Conservation (phyloP, 2,329 filamentous ascomycete genomes). For the Zarea fungicola region DNA sequence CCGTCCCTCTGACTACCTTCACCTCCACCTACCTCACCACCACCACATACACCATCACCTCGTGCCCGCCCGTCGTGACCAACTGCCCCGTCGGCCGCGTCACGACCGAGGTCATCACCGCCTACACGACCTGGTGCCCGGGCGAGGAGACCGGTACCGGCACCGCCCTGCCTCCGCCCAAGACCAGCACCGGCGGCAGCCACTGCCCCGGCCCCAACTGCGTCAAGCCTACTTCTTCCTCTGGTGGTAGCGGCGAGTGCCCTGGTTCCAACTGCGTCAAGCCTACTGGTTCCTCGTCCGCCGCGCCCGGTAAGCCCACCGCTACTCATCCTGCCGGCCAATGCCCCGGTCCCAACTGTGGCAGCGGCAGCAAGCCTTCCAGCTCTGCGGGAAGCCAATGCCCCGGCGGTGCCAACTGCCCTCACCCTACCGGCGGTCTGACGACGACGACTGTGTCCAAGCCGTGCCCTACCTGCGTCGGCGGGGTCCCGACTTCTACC, state of each 20-base stretch:
- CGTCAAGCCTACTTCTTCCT: background rate
- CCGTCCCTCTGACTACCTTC: constrained; percentile 8
- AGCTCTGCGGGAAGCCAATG: background rate
- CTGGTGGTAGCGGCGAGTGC: constrained; percentile 24
- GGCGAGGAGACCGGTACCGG: too few relatives aligned
- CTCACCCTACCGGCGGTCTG: constrained; percentile 7
- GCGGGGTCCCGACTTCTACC: background rate
- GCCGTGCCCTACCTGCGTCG: constrained; percentile 3
- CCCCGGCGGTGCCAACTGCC: constrained; percentile 3
- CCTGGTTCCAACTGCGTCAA: constrained; percentile 12
- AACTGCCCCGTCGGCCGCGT: too few relatives aligned
- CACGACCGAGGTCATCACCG: too few relatives aligned
- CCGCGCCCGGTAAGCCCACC: background rate
- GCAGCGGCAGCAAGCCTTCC: background rate
- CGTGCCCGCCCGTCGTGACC: too few relatives aligned
- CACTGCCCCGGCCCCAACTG: constrained; percentile 16
- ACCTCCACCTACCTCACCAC: constrained; percentile 40
- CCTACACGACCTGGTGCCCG: too few relatives aligned
- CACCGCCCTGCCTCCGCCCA: too few relatives aligned
- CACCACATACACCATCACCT: constrained; percentile 36
- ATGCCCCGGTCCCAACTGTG: too few relatives aligned
- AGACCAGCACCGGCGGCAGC: constrained; percentile 5
- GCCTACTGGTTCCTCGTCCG: constrained; percentile 6
- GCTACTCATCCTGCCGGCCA: too few relatives aligned
- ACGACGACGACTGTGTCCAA: constrained; percentile 5